Evolutionary conservation across 331 rosid species (phyloP).

Genomic region (Erythrophleum ivorense): DNA sequence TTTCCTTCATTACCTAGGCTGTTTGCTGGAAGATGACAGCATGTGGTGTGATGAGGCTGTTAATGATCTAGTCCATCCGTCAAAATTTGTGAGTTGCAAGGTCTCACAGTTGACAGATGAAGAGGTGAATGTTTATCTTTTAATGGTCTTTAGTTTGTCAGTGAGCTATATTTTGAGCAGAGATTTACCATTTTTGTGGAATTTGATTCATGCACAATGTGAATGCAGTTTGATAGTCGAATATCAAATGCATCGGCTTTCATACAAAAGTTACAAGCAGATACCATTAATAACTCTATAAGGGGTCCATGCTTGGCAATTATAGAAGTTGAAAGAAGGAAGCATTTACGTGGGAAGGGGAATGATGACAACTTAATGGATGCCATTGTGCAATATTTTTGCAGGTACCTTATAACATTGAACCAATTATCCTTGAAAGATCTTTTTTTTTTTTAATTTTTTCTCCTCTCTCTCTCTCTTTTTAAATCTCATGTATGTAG

Average conservation of each 20-base stretch:
- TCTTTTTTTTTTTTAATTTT: background rate
- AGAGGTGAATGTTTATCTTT: constrained; percentile 55
- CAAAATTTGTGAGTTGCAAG: constrained; percentile 64
- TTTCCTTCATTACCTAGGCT: constrained; percentile 90
- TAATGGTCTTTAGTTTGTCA: constrained; percentile 26
- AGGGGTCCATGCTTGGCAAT: constrained; percentile 85
- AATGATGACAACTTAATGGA: constrained; percentile 66
- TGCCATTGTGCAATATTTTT: constrained; percentile 66
- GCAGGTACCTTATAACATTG: constrained; percentile 52
- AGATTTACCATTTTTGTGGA: constrained; percentile 26
- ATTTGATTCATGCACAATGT: constrained; percentile 40
- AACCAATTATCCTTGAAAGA: constrained; percentile 14
- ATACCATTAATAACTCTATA: constrained; percentile 45
- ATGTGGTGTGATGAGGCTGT: constrained; percentile 61
- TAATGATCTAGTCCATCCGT: constrained; percentile 66
- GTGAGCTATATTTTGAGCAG: constrained; percentile 16
- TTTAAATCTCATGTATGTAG: constrained; percentile 5
- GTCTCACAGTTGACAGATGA: constrained; percentile 77
- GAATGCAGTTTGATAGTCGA: constrained; percentile 84
- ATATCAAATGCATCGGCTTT: constrained; percentile 72
- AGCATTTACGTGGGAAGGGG: constrained; percentile 68
- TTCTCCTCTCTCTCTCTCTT: background rate
- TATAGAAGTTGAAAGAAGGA: constrained; percentile 92
- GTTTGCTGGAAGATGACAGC: constrained; percentile 92
- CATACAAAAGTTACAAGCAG: constrained; percentile 68